Evolutionary conservation across 768 basidiomycete species (phyloP).

Genomic region (Terana coerulea): DNA sequence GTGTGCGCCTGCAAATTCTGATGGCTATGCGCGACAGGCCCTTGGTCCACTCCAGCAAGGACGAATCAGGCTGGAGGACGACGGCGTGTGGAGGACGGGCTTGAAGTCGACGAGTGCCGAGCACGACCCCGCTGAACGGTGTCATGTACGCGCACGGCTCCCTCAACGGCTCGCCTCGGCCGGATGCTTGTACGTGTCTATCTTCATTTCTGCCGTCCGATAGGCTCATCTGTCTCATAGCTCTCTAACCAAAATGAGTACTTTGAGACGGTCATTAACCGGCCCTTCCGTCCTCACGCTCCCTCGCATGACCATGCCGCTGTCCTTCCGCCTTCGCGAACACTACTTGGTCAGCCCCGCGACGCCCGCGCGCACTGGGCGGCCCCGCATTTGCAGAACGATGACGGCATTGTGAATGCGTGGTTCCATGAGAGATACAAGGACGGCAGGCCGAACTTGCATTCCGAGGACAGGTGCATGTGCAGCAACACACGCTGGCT

Average conservation of each 20-base stretch:
- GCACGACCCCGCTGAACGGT: slow-evolving; percentile 44
- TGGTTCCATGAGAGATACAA: slow-evolving; percentile 46
- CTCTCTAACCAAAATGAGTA: slow-evolving; percentile 30
- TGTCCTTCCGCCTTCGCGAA: slow-evolving; percentile 58
- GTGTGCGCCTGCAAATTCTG: no score
- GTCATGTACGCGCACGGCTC: slow-evolving; percentile 46
- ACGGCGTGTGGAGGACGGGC: slow-evolving; percentile 21
- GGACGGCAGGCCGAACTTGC: slow-evolving; percentile 34
- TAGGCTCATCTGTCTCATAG: slow-evolving; percentile 18
- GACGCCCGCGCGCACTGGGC: slow-evolving; percentile 26
- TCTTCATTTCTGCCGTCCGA: background rate
- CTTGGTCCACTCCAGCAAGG: no score
- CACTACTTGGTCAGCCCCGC: slow-evolving; percentile 45
- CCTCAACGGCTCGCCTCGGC: slow-evolving; percentile 55
- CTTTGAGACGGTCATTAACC: slow-evolving; percentile 21
- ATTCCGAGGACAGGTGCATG: slow-evolving; percentile 37
- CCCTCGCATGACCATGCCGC: slow-evolving; percentile 40
- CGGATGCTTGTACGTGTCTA: slow-evolving; percentile 48
- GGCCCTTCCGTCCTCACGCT: slow-evolving; percentile 21
- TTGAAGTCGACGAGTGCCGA: slow-evolving; percentile 31
- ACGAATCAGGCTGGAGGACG: slow-evolving; percentile 23
- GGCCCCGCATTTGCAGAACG: slow-evolving; percentile 3
- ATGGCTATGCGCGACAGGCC: no score
- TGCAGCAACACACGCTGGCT: background rate
- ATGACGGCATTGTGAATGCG: slow-evolving; percentile 38